These are phyloP conservation scores for Maudiozyma turicensis DNA, from an alignment of 805 yeast genomes.

Conservation along the genomic window DNA sequence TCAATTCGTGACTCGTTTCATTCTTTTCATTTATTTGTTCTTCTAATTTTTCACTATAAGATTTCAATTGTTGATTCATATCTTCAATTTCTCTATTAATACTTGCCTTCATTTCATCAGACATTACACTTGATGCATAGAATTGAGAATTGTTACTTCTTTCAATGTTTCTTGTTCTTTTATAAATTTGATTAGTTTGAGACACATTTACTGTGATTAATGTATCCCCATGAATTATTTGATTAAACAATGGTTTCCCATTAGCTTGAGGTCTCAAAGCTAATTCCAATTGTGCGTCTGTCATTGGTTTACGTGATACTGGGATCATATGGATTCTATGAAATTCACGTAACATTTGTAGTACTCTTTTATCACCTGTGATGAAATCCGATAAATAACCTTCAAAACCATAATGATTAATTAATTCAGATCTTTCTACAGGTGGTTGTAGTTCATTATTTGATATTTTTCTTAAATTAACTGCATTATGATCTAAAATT, in stretches of 20 bases:
- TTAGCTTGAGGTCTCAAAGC: slow-evolving; percentile 26
- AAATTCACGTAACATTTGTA: slow-evolving; percentile 58
- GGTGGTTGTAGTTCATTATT: slow-evolving; percentile 12
- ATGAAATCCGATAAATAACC: slow-evolving; percentile 67
- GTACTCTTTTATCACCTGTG: slow-evolving; percentile 61
- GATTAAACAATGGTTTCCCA: slow-evolving; percentile 40
- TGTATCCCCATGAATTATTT: slow-evolving; percentile 51
- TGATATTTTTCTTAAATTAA: slow-evolving; percentile 46
- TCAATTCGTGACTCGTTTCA: slow-evolving; percentile 5
- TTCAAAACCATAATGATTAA: slow-evolving; percentile 53
- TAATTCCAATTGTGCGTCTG: slow-evolving; percentile 31
- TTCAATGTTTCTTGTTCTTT: slow-evolving; percentile 5
- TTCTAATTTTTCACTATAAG: slow-evolving; percentile 8
- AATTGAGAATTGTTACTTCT: slow-evolving; percentile 34
- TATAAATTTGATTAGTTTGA: slow-evolving; percentile 40
- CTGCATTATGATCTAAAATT: slow-evolving; percentile 38
- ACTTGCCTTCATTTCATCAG: slow-evolving; percentile 16
- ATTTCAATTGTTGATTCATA: slow-evolving; percentile 5
- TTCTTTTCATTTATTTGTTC: slow-evolving; percentile 8
- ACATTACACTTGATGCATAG: slow-evolving; percentile 18
- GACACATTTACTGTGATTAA: slow-evolving; percentile 47
- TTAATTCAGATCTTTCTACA: slow-evolving; percentile 31
- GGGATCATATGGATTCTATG: slow-evolving; percentile 51
- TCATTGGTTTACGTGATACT: slow-evolving; percentile 40
- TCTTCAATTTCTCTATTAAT: slow-evolving; percentile 11